A percentile compares a stretch with the other conserved stretches of the same genome.
These are phyloP conservation scores for Trichoderma atroviride DNA, from an alignment of 2,329 filamentous ascomycete genomes.

Conservation along the genomic window DNA sequence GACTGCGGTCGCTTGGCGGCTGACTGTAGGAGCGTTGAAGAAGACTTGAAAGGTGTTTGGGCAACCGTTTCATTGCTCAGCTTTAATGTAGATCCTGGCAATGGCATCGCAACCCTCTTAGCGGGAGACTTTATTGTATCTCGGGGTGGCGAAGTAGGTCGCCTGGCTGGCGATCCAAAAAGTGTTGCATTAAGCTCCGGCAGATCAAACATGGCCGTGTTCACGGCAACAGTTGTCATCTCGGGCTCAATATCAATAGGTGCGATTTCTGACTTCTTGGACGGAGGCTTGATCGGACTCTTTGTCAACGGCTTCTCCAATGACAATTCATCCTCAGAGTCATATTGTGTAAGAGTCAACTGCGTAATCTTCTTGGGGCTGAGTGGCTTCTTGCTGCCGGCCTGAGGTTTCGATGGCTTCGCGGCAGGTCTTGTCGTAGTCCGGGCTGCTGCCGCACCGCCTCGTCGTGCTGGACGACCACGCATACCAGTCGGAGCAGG, in stretches of 20 bases:
- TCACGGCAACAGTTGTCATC: slow-evolving; percentile 32
- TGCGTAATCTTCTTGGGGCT: slow-evolving; percentile 68
- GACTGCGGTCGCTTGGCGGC: slow-evolving; percentile 55
- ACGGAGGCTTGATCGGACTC: slow-evolving; percentile 28
- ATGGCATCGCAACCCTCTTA: slow-evolving; percentile 44
- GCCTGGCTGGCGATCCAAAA: slow-evolving; percentile 59
- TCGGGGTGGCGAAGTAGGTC: slow-evolving; percentile 57
- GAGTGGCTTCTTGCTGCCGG: slow-evolving; percentile 52
- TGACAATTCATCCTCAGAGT: slow-evolving; percentile 63
- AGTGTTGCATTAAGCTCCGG: slow-evolving; percentile 44
- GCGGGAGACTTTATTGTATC: slow-evolving; percentile 60
- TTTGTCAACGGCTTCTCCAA: slow-evolving; percentile 49
- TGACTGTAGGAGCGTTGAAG: slow-evolving; percentile 48
- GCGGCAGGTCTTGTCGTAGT: slow-evolving; percentile 42
- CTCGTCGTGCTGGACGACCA: slow-evolving; percentile 49
- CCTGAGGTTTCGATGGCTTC: slow-evolving; percentile 34
- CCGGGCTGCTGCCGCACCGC: slow-evolving; percentile 37
- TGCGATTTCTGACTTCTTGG: slow-evolving; percentile 9
- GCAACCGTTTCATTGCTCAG: slow-evolving; percentile 27
- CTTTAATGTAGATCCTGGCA: slow-evolving; percentile 42
- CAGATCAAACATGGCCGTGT: slow-evolving; percentile 35
- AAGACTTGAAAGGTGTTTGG: slow-evolving; percentile 41
- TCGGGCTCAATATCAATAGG: slow-evolving; percentile 19
- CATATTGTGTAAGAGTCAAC: slow-evolving; percentile 49
- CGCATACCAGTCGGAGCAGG: slow-evolving; percentile 42